Percentiles rank a stretch among this genome's conserved stretches.
Conservation (phyloP, 176 grass and related monocot genomes). For the Ananas comosus region DNA sequence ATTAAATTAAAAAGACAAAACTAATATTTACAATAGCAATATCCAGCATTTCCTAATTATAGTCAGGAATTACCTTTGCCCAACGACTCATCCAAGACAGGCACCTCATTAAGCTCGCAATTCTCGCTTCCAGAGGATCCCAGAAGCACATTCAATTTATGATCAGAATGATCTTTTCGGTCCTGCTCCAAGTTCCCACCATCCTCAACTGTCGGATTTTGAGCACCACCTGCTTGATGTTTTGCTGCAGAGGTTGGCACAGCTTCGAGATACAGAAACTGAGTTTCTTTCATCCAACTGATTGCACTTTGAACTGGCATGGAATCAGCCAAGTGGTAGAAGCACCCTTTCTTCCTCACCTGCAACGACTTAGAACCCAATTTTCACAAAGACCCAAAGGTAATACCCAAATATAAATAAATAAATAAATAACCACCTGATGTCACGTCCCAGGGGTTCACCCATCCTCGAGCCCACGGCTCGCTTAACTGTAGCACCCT, state of each 20-base stretch:
- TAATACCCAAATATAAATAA: neutral
- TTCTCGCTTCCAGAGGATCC: neutral
- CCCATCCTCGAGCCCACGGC: no score
- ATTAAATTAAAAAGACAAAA: neutral
- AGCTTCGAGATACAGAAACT: constrained; percentile 56
- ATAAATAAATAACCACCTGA: neutral
- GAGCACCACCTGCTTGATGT: neutral
- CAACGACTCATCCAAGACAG: neutral
- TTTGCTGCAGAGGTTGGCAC: neutral
- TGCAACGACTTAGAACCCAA: constrained; percentile 13
- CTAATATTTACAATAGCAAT: neutral
- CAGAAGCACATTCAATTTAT: neutral
- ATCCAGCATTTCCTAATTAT: neutral
- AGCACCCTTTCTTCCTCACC: constrained; percentile 33
- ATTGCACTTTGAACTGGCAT: constrained; percentile 42
- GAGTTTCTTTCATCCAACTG: constrained; percentile 27
- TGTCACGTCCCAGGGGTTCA: no score
- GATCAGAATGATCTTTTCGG: neutral
- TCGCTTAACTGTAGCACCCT: no score
- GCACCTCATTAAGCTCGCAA: neutral
- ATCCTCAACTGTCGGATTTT: constrained; percentile 4
- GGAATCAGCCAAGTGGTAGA: constrained; percentile 61
- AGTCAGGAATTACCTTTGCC: neutral
- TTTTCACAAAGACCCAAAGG: neutral
- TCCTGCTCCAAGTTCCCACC: constrained; percentile 10